A percentile compares a stretch with the other conserved stretches of the same genome.
Conservation (phyloP, 345 rosid genomes). For the Citrus unshiu region DNA sequence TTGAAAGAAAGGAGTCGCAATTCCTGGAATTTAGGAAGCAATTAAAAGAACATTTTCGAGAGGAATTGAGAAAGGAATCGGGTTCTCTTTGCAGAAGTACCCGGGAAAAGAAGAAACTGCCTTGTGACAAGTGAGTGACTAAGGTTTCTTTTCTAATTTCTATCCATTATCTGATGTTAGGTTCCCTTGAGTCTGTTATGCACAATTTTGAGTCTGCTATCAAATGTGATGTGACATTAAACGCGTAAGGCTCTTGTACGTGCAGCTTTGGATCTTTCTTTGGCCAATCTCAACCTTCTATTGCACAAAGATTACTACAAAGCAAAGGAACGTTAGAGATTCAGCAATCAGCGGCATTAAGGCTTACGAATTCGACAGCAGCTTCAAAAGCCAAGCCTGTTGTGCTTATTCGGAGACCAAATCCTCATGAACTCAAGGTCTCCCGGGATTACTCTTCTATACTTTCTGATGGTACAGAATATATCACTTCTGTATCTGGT, state of each 20-base stretch:
- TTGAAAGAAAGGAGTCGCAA: not conserved
- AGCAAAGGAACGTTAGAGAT: not conserved
- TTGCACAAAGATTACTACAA: not conserved
- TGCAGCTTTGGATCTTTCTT: slow-evolving; percentile 4
- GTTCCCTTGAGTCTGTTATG: not conserved
- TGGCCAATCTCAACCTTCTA: not conserved
- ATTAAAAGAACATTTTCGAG: not conserved
- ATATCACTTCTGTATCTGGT: not conserved
- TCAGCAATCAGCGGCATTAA: not conserved
- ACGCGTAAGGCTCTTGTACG: not conserved
- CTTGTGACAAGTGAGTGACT: not conserved
- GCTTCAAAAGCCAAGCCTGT: not conserved
- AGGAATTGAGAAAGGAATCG: not conserved
- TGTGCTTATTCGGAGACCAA: not conserved
- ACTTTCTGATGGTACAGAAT: not conserved
- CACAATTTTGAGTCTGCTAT: too few species aligned
- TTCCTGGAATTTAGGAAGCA: not conserved
- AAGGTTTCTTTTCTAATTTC: not conserved
- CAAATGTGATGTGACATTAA: not conserved
- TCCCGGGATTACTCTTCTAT: slow-evolving; percentile 9
- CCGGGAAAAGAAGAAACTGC: not conserved
- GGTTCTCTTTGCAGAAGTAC: not conserved
- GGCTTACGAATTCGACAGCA: not conserved
- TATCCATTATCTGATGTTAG: not conserved
- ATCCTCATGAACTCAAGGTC: not conserved